These are phyloP conservation scores for Bromus sterilis DNA, from an alignment of 176 grass and related monocot genomes.

Conservation along the genomic window DNA sequence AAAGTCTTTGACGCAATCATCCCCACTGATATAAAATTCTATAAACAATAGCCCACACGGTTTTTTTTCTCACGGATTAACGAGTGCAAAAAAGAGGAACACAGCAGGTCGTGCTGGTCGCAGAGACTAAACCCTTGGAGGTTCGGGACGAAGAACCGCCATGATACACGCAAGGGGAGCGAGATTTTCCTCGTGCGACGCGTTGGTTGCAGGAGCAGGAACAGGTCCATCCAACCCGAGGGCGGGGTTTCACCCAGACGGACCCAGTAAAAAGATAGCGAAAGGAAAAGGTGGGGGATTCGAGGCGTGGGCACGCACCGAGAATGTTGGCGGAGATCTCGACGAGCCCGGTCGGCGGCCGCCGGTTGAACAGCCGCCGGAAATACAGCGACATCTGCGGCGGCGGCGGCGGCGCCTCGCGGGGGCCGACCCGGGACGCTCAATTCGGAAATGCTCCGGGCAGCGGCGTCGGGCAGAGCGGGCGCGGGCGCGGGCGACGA, in stretches of 20 bases:
- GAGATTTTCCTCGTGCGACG: not conserved
- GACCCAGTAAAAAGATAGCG: not conserved
- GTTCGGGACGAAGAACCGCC: not conserved
- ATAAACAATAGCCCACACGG: not conserved
- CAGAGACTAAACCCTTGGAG: not conserved
- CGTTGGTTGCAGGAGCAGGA: constrained; percentile 16
- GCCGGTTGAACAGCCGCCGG: constrained; percentile 82
- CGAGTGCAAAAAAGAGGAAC: not conserved
- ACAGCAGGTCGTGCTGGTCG: not conserved
- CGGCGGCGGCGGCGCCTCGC: not conserved
- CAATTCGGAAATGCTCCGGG: not conserved
- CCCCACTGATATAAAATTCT: not conserved
- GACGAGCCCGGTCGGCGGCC: constrained; percentile 70
- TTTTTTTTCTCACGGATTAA: not conserved
- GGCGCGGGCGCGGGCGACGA: not conserved
- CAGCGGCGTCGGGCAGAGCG: not conserved
- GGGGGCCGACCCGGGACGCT: not conserved
- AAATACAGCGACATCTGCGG: constrained; percentile 61
- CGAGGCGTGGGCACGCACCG: constrained; percentile 21
- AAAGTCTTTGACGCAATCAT: constrained; percentile 1
- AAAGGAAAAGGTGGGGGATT: not conserved
- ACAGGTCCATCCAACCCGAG: not conserved
- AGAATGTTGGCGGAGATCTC: constrained; percentile 85
- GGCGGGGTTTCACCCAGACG: not conserved
- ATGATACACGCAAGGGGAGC: not conserved